A percentile compares a stretch with the other conserved stretches of the same genome.
Evolutionary conservation across 2,329 filamentous ascomycete genomes (phyloP).

Genomic region (Cercospora zeae-maydis): DNA sequence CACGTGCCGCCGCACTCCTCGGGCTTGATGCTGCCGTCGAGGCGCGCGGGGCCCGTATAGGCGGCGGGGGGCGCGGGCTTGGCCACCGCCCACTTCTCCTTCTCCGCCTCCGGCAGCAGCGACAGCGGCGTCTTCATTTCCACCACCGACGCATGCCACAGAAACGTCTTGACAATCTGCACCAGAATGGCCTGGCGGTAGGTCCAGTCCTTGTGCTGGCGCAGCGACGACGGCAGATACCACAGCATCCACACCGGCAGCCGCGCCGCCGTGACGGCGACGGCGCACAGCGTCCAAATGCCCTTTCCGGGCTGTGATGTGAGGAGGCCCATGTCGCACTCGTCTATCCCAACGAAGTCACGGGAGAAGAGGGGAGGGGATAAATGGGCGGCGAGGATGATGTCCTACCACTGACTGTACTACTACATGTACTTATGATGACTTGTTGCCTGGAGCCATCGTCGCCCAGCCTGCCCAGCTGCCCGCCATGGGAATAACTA

Average conservation of each 20-base stretch:
- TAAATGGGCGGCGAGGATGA: background rate
- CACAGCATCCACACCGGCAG: conserved; percentile 42
- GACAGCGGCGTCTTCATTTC: conserved; percentile 34
- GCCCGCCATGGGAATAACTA: background rate
- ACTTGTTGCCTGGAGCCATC: background rate
- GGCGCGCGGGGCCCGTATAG: conserved; percentile 24
- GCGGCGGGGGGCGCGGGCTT: conserved; percentile 15
- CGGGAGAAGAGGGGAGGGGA: background rate
- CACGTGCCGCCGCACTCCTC: conserved; percentile 42
- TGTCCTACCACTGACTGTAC: background rate
- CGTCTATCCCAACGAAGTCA: too few species aligned
- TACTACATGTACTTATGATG: background rate
- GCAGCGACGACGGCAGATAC: conserved; percentile 37
- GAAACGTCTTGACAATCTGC: conserved; percentile 34
- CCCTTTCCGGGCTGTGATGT: conserved; percentile 41
- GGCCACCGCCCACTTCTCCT: conserved; percentile 38
- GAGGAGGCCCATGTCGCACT: conserved; percentile 18
- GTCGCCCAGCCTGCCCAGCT: background rate
- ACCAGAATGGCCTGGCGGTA: conserved; percentile 40
- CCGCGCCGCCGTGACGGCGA: conserved; percentile 36
- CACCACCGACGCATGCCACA: conserved; percentile 36
- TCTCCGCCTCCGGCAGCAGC: conserved; percentile 38
- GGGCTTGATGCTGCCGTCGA: conserved; percentile 38
- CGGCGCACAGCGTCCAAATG: conserved; percentile 38
- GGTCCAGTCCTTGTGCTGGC: conserved; percentile 41